Percentiles rank a stretch among this genome's conserved stretches.
These are phyloP conservation scores for Nemania abortiva DNA, from an alignment of 2,329 filamentous ascomycete genomes.

Conservation along the genomic window DNA sequence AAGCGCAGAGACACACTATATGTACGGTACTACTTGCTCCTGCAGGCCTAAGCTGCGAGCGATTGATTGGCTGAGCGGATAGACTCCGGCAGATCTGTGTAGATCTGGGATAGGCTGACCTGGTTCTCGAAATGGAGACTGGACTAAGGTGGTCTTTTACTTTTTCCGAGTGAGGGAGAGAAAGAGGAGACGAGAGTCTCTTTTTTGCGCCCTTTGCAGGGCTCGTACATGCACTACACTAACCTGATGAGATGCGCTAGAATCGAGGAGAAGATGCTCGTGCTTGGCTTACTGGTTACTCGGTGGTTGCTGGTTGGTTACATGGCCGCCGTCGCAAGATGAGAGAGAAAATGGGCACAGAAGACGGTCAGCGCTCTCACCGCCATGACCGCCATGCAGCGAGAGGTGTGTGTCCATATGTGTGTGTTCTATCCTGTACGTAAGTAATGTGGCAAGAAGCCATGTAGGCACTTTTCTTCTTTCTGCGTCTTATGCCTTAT, in stretches of 20 bases:
- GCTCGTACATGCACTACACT: not conserved
- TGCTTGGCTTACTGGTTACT: conserved; percentile 18
- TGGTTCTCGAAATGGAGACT: not conserved
- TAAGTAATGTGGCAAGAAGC: conserved; percentile 2
- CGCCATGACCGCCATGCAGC: conserved; percentile 32
- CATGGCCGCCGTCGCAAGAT: conserved; percentile 31
- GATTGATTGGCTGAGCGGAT: conserved; percentile 43
- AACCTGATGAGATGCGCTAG: conserved; percentile 25
- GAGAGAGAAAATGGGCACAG: conserved; percentile 15
- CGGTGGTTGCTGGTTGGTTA: conserved; percentile 28
- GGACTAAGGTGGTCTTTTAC: not conserved
- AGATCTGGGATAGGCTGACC: conserved; percentile 37
- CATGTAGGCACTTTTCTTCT: conserved; percentile 14
- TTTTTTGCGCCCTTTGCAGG: not conserved
- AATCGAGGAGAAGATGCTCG: conserved; percentile 28
- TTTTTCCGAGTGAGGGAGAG: not conserved
- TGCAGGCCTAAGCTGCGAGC: conserved; percentile 36
- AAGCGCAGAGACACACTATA: not conserved
- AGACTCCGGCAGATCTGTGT: conserved; percentile 41
- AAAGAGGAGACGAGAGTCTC: conserved; percentile 9
- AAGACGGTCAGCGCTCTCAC: conserved; percentile 35
- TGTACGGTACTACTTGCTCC: conserved; percentile 20
- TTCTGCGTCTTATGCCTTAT: not conserved
- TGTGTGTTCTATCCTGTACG: not conserved
- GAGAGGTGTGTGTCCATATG: conserved; percentile 27